Base-by-base conservation (phyloP, 495 filamentous ascomycete genomes). In the Chaetomium cochliodes region DNA sequence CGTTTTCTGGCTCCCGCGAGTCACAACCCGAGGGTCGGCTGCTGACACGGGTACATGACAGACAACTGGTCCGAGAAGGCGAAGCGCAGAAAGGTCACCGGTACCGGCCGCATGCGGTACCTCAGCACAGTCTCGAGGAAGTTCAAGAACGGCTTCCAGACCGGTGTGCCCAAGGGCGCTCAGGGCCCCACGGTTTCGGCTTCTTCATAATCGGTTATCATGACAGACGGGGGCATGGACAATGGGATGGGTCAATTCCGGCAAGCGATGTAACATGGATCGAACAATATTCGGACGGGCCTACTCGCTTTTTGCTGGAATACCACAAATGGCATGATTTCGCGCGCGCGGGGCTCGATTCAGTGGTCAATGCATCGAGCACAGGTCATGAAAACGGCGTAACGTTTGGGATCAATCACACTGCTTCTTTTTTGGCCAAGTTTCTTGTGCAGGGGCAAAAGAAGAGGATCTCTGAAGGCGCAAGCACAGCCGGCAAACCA, bases 1-100 rank as follows among this genome's bases (percentile, higher is more conserved):
- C 26, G 42, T 33, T 1, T 11, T 60, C 15, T 25, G n/a, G 5
- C 30, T 18, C 58, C 56, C 0, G 23, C 23, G 26, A 50, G 20
- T 52, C 30, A 46, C 55, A 56, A 13, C 53, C 54, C 15, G 51
- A 50, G 49, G 44, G 41, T 23, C 20, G 58, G 47, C 51, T 64
- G 68, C 60, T 68, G 66, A 70, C 64, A 60, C 53, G 58, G 53
- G 69, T 60, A 69, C 26, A 64, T 57, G 44, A 64, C 65, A 98
- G 94, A 88, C 86, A 96, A 98, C 88, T 98, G 94, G 94, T 86
- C 90, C 81, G 92, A 97, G 88, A 98, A 98, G 87, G 96, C 93
- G 73, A 98, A 96, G 90, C 84, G 94, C 80, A 92, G 94, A 90
- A 98, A 97, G 93, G 97, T 93, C 74, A 94, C 91, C 73, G 94